Base-by-base conservation (phyloP, 2,329 filamentous ascomycete species). In the Cylindrodendrum hubeiense region DNA sequence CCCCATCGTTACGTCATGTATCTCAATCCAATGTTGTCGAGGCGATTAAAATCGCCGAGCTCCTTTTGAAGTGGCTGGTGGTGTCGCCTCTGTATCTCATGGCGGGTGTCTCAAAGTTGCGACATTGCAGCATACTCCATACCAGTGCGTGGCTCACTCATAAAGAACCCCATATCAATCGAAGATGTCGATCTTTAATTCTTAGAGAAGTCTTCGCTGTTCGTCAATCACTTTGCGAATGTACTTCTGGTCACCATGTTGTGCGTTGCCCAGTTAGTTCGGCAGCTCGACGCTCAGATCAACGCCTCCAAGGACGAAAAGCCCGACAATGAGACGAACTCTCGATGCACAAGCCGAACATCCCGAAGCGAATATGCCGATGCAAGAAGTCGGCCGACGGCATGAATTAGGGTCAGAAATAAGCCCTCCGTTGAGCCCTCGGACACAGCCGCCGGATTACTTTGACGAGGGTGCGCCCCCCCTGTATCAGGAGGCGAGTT, bases 331-430 rank as follows among this genome's bases (percentile, higher is more conserved):
- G 55, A 50, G 22, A 10, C 34, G 39, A 13, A 30, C 46, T n/a
- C 13, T 54, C 3, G 49, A 59, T 10, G 33, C 47, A 3, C 61
- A 54, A 8, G 50, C 49, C 6, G 39, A 33, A 21, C 59, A 54
- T 50, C 54, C 55, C 5, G 49, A 59, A 22, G 22, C 39, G 9
- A 43, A 59, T 9, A 4, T 19, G 1, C 13, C 39, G n/a, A 41
- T 24, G n/a, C 61, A 43, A 17, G 28, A 39, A 8, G 13, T 39
- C 24, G 19, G 17, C n/a, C 21, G n/a, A 8, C 54, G 49, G 6
- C 54, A 59, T n/a, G 61, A 59, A 9, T 15, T 63, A 47, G 55
- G 61, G 15, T 64, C 61, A 8, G 61, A 64, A 39, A n/a, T 53
- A 10, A 66, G 58, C 43, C 57, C 58, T 8, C 63, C 63, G 8